These are phyloP conservation scores for Aeschynomene evenia DNA, from an alignment of 306 rosid species.

Conservation along the genomic window DNA sequence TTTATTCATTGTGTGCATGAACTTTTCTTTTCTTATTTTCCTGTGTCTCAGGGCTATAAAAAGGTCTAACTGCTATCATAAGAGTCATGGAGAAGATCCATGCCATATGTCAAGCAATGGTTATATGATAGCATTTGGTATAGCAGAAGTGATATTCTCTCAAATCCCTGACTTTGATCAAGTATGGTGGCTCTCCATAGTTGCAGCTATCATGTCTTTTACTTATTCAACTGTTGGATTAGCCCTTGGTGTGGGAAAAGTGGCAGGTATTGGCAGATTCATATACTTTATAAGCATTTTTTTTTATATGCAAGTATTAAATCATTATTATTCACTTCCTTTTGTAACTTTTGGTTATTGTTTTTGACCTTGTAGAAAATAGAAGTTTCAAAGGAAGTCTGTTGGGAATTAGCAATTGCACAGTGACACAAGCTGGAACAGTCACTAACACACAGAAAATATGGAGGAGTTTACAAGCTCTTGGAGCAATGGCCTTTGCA, in stretches of 20 bases:
- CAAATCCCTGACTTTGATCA: slow-evolving; percentile 76
- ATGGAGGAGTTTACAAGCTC: slow-evolving; percentile 77
- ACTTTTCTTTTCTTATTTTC: neutral
- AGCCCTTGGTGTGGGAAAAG: slow-evolving; percentile 64
- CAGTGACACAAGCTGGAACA: slow-evolving; percentile 53
- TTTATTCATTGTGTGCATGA: neutral
- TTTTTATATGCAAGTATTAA: neutral
- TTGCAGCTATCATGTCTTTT: slow-evolving; percentile 77
- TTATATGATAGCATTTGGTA: slow-evolving; percentile 70
- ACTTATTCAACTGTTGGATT: slow-evolving; percentile 63
- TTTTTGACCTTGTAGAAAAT: slow-evolving; percentile 43
- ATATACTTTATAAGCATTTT: neutral
- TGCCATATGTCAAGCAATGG: slow-evolving; percentile 80
- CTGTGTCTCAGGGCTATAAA: slow-evolving; percentile 62
- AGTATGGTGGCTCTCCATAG: slow-evolving; percentile 78
- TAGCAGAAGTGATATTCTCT: slow-evolving; percentile 60
- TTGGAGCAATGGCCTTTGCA: slow-evolving; percentile 76
- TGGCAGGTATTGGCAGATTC: slow-evolving; percentile 47
- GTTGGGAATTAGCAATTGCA: slow-evolving; percentile 62
- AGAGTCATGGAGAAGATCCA: slow-evolving; percentile 70
- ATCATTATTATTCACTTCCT: neutral
- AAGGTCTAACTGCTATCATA: slow-evolving; percentile 72
- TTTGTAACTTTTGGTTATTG: neutral
- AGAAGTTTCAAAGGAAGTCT: slow-evolving; percentile 59
- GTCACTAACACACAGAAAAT: slow-evolving; percentile 61